These are phyloP conservation scores for Tylopilus plumbeoviolaceoides DNA, from an alignment of 768 basidiomycete genomes.

Conservation along the genomic window DNA sequence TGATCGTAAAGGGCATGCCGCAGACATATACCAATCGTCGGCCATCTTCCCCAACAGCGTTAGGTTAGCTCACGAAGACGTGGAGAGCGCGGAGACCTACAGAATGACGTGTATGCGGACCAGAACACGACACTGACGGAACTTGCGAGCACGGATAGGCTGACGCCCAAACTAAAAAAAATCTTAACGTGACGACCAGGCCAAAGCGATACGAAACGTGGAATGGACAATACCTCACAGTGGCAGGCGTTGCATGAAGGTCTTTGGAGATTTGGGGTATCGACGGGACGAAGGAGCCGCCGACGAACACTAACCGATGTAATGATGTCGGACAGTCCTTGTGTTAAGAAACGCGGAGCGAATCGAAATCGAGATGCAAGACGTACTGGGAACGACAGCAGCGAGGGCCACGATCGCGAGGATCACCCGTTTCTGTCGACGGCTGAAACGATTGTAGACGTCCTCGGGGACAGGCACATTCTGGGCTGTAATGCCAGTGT, in stretches of 20 bases:
- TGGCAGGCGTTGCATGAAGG: constrained; percentile 48
- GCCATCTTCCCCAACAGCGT: constrained; percentile 46
- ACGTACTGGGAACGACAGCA: constrained; percentile 60
- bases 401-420: constrained; percentile 54
- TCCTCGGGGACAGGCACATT: constrained; percentile 21
- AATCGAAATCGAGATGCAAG: not conserved
- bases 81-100: constrained; percentile 24
- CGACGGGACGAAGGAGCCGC: constrained; percentile 67
- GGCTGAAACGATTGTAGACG: constrained; percentile 58
- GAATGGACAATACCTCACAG: constrained; percentile 46
- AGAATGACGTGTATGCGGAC: constrained; percentile 50
- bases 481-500: not conserved
- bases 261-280: constrained; percentile 72
- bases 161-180: not conserved
- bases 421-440: constrained; percentile 48
- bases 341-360: not conserved
- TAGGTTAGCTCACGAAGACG: not conserved
- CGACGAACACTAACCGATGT: constrained; percentile 52
- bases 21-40: constrained; percentile 55
- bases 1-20: constrained; percentile 53
- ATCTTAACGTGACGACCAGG: too few species aligned
- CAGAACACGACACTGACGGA: constrained; percentile 48
- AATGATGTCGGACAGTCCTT: constrained; percentile 39
- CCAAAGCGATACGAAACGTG: not conserved
- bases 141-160: constrained; percentile 44